Base-by-base conservation (phyloP, 495 filamentous ascomycete genomes). In the Trichodelitschia bisporula region DNA sequence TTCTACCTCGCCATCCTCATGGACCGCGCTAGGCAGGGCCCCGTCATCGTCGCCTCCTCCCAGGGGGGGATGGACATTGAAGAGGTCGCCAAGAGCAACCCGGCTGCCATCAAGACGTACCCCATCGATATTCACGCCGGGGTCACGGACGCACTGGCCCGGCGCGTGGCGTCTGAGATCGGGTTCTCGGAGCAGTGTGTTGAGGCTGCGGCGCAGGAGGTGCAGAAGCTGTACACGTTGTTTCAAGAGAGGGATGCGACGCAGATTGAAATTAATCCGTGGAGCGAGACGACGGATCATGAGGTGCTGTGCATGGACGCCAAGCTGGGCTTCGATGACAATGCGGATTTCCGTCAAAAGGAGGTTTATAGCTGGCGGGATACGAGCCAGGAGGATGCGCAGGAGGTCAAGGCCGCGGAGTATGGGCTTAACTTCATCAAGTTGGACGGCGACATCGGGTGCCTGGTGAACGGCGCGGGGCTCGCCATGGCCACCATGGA, bases 401-500 rank as follows among this genome's bases (percentile, higher is more conserved):
- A 97, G 48, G 86, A 97, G 60, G 84, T 97, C 47, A 83, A 77
- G 56, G 86, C 86, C 45, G 82, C 78, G 40, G 66, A 91, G 64
- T 72, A 61, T 43, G 83, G 82, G 33, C 62, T 97, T 32, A 97
- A 97, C 67, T 97, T 97, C 62, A 97, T 97, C 65, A 97, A 97
- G 66, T 72, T 97, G 26, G 89, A 92, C 52, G 86, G 86, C 50
- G 86, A 97, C 53, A 97, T 97, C 51, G 86, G 86, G 49, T 97
- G 86, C 61, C 62, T 97, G 37, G 86, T 97, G 58, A 97, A 97
- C 55, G 86, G 86, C 51, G 86, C 86, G 40, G 86, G 86, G 60
- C 74, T 97, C 35, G 86, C 86, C 49, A 97, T 97, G 86, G 86
- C 86, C 33, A 97, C 86, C 42, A 97, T 97, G 86, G 86, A 97